Evolutionary conservation across 495 filamentous ascomycete genomes (phyloP).

Genomic region (Aspergillus cavernicola): DNA sequence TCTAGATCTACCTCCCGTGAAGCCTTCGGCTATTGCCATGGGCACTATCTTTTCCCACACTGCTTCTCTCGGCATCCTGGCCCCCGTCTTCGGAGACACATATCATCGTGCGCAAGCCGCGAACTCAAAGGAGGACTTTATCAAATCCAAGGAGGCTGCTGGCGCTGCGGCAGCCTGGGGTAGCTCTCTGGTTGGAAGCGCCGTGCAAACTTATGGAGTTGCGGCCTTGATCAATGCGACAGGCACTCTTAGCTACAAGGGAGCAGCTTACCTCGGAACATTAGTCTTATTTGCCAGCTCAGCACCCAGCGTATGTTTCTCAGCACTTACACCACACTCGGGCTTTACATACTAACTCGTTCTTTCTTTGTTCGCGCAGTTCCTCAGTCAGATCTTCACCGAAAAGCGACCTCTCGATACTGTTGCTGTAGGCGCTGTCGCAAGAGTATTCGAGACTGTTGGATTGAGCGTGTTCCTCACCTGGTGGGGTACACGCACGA

Average conservation of each 20-base stretch:
- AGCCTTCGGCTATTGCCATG: constrained; percentile 95
- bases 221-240: constrained; percentile 95
- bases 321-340: not conserved
- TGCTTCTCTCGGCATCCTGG: constrained; percentile 73
- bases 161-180: constrained; percentile 87
- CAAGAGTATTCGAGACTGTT: constrained; percentile 87
- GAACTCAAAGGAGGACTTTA: constrained; percentile 94
- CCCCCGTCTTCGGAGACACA: constrained; percentile 89
- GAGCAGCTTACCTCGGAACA: constrained; percentile 86
- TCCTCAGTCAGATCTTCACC: constrained; percentile 79
- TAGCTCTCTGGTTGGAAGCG: constrained; percentile 82
- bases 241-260: constrained; percentile 91
- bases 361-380: constrained; percentile 41
- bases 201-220: constrained; percentile 89
- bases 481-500: constrained; percentile 95
- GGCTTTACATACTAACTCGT: not conserved
- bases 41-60: constrained; percentile 94
- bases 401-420: constrained; percentile 91
- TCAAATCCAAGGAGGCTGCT: constrained; percentile 87
- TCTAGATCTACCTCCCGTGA: constrained; percentile 87
- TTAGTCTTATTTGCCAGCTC: constrained; percentile 89
- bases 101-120: constrained; percentile 89
- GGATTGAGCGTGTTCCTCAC: constrained; percentile 88
- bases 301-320: constrained; percentile 75
- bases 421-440: constrained; percentile 76